Conservation (phyloP, 2,329 filamentous ascomycete genomes). For the Aspergillus thermomutatus region DNA sequence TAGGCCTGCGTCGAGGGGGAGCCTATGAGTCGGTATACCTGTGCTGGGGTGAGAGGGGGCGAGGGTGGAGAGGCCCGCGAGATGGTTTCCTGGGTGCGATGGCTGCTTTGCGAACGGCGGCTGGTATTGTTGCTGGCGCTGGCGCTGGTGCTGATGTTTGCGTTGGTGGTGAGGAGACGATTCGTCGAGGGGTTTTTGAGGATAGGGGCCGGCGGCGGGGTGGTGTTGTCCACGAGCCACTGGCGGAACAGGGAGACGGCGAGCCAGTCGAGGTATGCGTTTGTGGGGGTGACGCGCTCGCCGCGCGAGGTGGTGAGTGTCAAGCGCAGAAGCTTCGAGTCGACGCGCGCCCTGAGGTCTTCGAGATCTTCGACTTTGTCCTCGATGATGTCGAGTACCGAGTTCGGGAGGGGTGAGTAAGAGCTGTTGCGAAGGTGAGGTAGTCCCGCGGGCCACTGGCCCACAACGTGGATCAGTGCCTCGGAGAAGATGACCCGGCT, state of each 20-base stretch:
- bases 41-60: slow-evolving; percentile 49
- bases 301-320: slow-evolving; percentile 74
- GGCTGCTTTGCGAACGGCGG: slow-evolving; percentile 9
- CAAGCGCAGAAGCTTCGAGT: slow-evolving; percentile 77
- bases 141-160: slow-evolving; percentile 6
- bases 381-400: slow-evolving; percentile 83
- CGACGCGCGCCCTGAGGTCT: slow-evolving; percentile 74
- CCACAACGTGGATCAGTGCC: slow-evolving; percentile 88
- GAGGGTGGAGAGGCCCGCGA: slow-evolving; percentile 19
- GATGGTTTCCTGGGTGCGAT: slow-evolving; percentile 14
- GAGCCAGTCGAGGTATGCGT: slow-evolving; percentile 84
- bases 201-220: slow-evolving; percentile 60
- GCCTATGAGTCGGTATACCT: slow-evolving; percentile 75
- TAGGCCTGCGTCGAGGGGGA: slow-evolving; percentile 60
- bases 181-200: slow-evolving; percentile 32
- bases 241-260: slow-evolving; percentile 83
- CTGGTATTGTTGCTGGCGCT: slow-evolving; percentile 8
- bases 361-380: slow-evolving; percentile 92
- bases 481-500: slow-evolving; percentile 82
- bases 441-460: slow-evolving; percentile 83
- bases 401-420: slow-evolving; percentile 60
- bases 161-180: background rate
- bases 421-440: slow-evolving; percentile 64
- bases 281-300: slow-evolving; percentile 75
- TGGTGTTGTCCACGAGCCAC: slow-evolving; percentile 89